Percentiles rank a stretch among this genome's conserved stretches.
Evolutionary conservation across 345 rosid genomes (phyloP).

Genomic region (Mercurialis annua): DNA sequence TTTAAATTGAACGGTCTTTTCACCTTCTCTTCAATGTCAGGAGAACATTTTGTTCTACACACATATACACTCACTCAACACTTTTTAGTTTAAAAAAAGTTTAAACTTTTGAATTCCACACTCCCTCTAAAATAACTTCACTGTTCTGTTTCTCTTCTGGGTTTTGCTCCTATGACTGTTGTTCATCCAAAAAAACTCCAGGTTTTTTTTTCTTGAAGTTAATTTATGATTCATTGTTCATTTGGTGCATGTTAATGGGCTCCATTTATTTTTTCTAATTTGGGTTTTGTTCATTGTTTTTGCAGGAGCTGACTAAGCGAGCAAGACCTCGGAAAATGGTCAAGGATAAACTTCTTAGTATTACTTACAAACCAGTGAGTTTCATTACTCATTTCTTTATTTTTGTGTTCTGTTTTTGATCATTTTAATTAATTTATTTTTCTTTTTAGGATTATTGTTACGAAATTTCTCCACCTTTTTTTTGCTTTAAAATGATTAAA

Average conservation of each 20-base stretch:
- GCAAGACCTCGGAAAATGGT: background rate
- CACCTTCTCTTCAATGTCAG: background rate
- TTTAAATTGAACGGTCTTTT: conserved; percentile 1
- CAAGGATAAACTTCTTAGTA: background rate
- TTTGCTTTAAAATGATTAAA: too few relatives aligned
- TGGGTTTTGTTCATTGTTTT: too few relatives aligned
- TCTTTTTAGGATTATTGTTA: background rate
- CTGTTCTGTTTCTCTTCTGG: background rate
- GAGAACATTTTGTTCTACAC: too few relatives aligned
- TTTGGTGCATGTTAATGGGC: too few relatives aligned
- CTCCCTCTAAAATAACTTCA: background rate
- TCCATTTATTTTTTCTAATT: too few relatives aligned
- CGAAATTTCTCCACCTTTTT: background rate
- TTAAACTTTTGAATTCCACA: too few relatives aligned
- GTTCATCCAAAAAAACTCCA: background rate
- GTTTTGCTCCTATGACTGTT: background rate
- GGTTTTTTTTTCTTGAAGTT: background rate
- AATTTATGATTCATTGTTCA: too few relatives aligned
- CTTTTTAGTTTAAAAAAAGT: too few relatives aligned
- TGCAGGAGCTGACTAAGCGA: background rate
- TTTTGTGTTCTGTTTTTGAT: background rate
- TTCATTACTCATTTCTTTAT: background rate
- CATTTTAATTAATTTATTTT: background rate
- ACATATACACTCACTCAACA: too few relatives aligned
- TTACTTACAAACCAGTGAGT: background rate